Evolutionary conservation across 1,284 basidiomycete species (phyloP), one percentile per base, ranked within the genome.

Genomic region (Rhodotorula sp.): DNA sequence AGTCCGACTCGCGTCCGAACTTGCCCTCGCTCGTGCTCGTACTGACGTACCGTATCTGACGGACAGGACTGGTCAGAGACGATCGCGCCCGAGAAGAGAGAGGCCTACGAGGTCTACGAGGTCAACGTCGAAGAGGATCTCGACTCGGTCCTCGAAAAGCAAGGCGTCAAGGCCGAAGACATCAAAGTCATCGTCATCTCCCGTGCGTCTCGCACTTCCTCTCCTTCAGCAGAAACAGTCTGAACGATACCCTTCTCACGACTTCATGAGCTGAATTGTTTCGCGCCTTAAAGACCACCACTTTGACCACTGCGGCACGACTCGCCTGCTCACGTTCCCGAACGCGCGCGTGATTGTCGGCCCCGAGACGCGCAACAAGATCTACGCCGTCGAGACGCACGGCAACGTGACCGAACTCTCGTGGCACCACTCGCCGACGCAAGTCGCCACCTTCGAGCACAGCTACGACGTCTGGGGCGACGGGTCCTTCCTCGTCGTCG

Each of bases 401-500:
- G 12, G 39, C 2, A 26, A 52, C 29, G 47, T 63, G 21, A 31
- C 31, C 39, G 61, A 65, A 20, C 52, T 71, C 43, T 21, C 51
- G 20, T 67, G 67, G 56, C n/a, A 51, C n/a, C n/a, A 43, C 31
- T 58, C 58, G 47, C 65, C 58, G 3, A 52, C 58, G 1, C 54
- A 26, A 29, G 70, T 88, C 49, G 87, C 86, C 0, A 84, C 85
- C 5, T 88, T 87, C 79, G 83, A 84, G 10, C 82, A 80, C 58
- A 84, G 85, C 10, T 76, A 85, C 43, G 87, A 89, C 79, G 84
- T 84, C 72, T 87, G 84, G 76, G 84, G 83, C 21, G 87, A 89
- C 72, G 87, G 87, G 4, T 85, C 84, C 71, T 70, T 87, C 56
- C 87, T 87, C 76, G 80, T 88, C 68, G 81, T 88, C 67, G 85